A percentile compares a stretch with the other conserved stretches of the same genome.
Evolutionary conservation across 768 basidiomycete species (phyloP).

Genomic region (Pleurotus ostreatus): DNA sequence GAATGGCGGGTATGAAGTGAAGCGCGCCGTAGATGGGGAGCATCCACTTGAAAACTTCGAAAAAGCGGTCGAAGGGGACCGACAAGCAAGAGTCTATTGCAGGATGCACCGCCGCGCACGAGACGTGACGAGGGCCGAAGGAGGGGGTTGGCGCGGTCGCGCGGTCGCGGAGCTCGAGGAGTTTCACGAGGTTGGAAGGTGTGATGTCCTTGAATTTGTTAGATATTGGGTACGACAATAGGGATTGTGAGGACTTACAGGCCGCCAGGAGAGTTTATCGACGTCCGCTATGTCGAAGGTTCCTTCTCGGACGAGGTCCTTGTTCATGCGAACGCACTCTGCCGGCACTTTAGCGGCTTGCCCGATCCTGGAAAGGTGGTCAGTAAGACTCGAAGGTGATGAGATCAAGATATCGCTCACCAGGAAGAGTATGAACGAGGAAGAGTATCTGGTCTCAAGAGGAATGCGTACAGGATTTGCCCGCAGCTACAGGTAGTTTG

Average conservation of each 20-base stretch:
- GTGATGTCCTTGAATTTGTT: slow-evolving; percentile 43
- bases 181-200: slow-evolving; percentile 40
- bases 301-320: slow-evolving; percentile 53
- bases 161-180: slow-evolving; percentile 40
- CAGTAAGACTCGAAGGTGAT: not conserved
- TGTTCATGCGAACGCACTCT: slow-evolving; percentile 59
- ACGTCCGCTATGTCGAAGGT: slow-evolving; percentile 53
- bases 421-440: slow-evolving; percentile 73
- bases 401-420: slow-evolving; percentile 33
- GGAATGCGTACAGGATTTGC: slow-evolving; percentile 81
- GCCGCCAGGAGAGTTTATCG: slow-evolving; percentile 40
- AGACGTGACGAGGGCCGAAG: slow-evolving; percentile 51
- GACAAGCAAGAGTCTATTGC: slow-evolving; percentile 52
- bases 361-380: slow-evolving; percentile 50
- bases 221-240: no score
- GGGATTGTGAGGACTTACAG: no score
- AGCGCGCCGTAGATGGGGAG: slow-evolving; percentile 82
- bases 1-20: slow-evolving; percentile 81
- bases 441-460: slow-evolving; percentile 80
- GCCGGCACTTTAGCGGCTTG: slow-evolving; percentile 62
- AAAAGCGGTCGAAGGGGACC: slow-evolving; percentile 68
- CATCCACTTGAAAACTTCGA: slow-evolving; percentile 81
- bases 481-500: slow-evolving; percentile 48
- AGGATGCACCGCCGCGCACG: slow-evolving; percentile 80
- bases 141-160: slow-evolving; percentile 27